Evolutionary conservation across 1,139 yeast species (phyloP), one percentile per base, ranked within the genome.

Genomic region (Magnusiomyces sp.): DNA sequence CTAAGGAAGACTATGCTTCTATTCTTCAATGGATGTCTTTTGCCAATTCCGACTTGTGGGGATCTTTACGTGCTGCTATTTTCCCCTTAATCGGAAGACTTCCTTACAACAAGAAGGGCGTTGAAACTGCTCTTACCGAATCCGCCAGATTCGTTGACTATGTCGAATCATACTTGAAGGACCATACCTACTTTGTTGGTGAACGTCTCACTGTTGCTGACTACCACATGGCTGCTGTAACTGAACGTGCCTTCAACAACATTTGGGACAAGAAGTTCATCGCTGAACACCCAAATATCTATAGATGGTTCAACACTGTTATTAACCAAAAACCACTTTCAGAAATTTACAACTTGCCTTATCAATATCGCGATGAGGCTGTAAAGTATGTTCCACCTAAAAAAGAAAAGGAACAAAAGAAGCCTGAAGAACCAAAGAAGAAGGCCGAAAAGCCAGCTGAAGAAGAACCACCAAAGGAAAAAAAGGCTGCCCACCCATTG

Each of bases 171-270:
- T 60, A 60, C 54, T 78, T 92, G 64, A 66, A 74, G 57, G 77
- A 80, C 65, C 77, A 76, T 80, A 88, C 97, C 56, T 92, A 77
- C 76, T 80, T 92, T 67, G 97, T 83, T 63, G 94, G 95, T 67
- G 97, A 90, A 75, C 80, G 92, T 74, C 65, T 87, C 63, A 74
- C 97, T 50, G 68, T 83, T 57, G 97, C 97, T 64, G 98, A 92
- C 72, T 67, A 87, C 62, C 77, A 77, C 63, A 71, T 75, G 60
- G 90, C 84, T 59, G 64, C 81, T 55, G 65, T 74, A 58, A 71
- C 79, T 61, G 63, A 71, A 67, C 80, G 90, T 73, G 83, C 82
- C 56, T 86, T 85, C 74, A 71, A 76, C 59, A 62, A 65, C 70
- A 68, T 87, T 57, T 84, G 79, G 70, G 97, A 90, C 65, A 63